phyloP scores from a whole-genome alignment of 805 yeast species.

The Trichomonascus vanleenenianus region DNA sequence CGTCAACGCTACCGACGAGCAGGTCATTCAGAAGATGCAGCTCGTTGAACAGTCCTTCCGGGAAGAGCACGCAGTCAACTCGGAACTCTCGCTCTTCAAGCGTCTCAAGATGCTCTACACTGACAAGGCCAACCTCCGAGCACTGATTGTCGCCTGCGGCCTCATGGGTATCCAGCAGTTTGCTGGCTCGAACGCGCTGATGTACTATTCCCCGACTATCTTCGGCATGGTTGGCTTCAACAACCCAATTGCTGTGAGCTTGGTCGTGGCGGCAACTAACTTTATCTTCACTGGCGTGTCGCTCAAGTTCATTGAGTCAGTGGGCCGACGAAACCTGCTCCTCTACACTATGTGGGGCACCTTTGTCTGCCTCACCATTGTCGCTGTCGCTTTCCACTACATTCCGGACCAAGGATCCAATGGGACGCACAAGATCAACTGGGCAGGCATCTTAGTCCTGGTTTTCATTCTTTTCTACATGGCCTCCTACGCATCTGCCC shows the following conservation, averaged over 20 bases:
- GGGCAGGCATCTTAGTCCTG: slow-evolving; percentile 82
- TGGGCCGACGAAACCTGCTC: slow-evolving; percentile 83
- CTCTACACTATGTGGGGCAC: slow-evolving; percentile 75
- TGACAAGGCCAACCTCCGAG: slow-evolving; percentile 62
- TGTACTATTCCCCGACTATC: slow-evolving; percentile 91
- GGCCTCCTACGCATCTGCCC: slow-evolving; percentile 87
- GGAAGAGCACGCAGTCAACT: slow-evolving; percentile 31
- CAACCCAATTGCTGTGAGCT: slow-evolving; percentile 87
- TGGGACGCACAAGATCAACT: slow-evolving; percentile 21
- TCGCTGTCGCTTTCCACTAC: slow-evolving; percentile 71
- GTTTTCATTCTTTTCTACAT: slow-evolving; percentile 81
- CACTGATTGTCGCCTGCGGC: slow-evolving; percentile 82
- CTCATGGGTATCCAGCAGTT: slow-evolving; percentile 94
- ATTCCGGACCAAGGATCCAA: slow-evolving; percentile 51
- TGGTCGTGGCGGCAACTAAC: slow-evolving; percentile 89
- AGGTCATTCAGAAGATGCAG: slow-evolving; percentile 52
- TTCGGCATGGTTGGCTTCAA: slow-evolving; percentile 84
- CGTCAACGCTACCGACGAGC: slow-evolving; percentile 50
- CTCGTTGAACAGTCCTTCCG: slow-evolving; percentile 41
- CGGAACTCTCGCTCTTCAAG: slow-evolving; percentile 42
- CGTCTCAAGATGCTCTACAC: background rate
- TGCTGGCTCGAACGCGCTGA: slow-evolving; percentile 91
- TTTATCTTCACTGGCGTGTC: slow-evolving; percentile 86
- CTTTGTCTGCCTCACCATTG: slow-evolving; percentile 64
- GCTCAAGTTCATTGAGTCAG: slow-evolving; percentile 62